Conservation (phyloP, 2,329 filamentous ascomycete genomes). For the Diaporthe vaccinii region DNA sequence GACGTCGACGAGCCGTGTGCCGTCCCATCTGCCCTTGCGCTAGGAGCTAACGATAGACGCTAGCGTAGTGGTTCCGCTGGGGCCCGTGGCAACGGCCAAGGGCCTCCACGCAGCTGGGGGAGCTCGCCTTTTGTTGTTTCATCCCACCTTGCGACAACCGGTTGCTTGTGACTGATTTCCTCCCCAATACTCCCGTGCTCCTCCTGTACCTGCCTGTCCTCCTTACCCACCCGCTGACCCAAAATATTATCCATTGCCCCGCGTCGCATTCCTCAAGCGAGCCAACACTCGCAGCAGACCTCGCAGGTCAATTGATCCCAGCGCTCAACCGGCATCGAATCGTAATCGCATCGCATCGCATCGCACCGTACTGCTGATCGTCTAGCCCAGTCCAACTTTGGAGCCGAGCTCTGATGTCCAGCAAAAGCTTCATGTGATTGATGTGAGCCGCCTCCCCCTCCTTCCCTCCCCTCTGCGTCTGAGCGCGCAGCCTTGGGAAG, state of each 20-base stretch:
- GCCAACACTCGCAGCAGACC: slow-evolving; percentile 10
- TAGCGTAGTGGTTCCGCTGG: slow-evolving; percentile 28
- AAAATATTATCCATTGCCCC: slow-evolving; percentile 32
- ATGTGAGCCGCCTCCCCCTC: slow-evolving; percentile 11
- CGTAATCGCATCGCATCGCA: slow-evolving; percentile 9
- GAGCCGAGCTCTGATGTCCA: slow-evolving; percentile 18
- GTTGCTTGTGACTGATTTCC: slow-evolving; percentile 14
- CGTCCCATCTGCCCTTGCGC: slow-evolving; percentile 25
- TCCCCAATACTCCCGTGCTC: not conserved
- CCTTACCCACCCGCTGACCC: slow-evolving; percentile 28
- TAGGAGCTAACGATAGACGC: slow-evolving; percentile 12
- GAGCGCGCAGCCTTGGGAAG: slow-evolving; percentile 15
- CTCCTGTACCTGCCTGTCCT: slow-evolving; percentile 1
- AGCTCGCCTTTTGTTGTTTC: slow-evolving; percentile 33
- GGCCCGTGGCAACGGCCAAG: slow-evolving; percentile 23
- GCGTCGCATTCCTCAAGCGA: slow-evolving; percentile 30
- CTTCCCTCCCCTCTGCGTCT: not conserved
- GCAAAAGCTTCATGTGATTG: slow-evolving; percentile 28
- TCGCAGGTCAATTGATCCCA: slow-evolving; percentile 19
- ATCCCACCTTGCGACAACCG: slow-evolving; percentile 24
- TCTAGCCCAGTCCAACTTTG: not conserved
- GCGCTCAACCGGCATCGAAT: slow-evolving; percentile 3
- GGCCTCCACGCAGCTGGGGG: slow-evolving; percentile 11
- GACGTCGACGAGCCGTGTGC: not conserved
- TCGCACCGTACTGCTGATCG: slow-evolving; percentile 2